These are phyloP conservation scores for Mycena epipterygia DNA, from an alignment of 768 basidiomycete genomes.

Conservation along the genomic window DNA sequence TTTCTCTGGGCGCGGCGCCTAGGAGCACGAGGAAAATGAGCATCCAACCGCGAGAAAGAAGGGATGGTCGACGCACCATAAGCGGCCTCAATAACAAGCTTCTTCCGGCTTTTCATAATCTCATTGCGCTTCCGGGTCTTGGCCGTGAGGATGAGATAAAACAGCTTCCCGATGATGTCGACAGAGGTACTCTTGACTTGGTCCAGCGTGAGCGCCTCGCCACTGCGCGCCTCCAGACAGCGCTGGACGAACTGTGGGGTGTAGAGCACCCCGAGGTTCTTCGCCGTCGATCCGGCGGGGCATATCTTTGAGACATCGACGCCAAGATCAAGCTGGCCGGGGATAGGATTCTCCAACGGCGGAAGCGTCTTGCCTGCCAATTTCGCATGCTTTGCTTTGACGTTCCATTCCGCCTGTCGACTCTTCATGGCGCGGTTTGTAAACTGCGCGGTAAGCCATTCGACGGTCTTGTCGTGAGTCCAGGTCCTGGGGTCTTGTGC, in stretches of 20 bases:
- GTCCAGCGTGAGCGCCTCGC: conserved; percentile 30
- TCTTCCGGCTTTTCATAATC: conserved; percentile 52
- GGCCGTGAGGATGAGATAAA: conserved; percentile 47
- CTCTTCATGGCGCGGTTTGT: conserved; percentile 31
- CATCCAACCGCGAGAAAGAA: neutral
- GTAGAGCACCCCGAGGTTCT: conserved; percentile 45
- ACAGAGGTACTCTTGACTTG: conserved; percentile 37
- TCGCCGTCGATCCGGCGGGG: conserved; percentile 46
- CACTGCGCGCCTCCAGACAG: conserved; percentile 38
- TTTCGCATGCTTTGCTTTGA: conserved; percentile 19
- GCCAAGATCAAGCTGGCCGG: conserved; percentile 31
- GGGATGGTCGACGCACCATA: conserved; percentile 41
- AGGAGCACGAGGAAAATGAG: neutral
- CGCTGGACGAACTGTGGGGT: conserved; percentile 47
- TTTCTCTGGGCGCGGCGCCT: conserved; percentile 17
- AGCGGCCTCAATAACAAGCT: conserved; percentile 32
- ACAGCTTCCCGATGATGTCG: conserved; percentile 42
- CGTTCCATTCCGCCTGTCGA: conserved; percentile 27
- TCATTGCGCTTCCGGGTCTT: conserved; percentile 46
- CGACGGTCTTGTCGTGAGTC: conserved; percentile 44
- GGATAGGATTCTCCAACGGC: conserved; percentile 3
- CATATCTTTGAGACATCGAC: conserved; percentile 46
- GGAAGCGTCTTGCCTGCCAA: conserved; percentile 22
- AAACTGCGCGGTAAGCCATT: conserved; percentile 46
- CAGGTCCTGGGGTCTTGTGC: conserved; percentile 49